A percentile compares a stretch with the other conserved stretches of the same genome.
Conservation (phyloP, 495 filamentous ascomycete species). For the Friedmanniomyces simplex region DNA sequence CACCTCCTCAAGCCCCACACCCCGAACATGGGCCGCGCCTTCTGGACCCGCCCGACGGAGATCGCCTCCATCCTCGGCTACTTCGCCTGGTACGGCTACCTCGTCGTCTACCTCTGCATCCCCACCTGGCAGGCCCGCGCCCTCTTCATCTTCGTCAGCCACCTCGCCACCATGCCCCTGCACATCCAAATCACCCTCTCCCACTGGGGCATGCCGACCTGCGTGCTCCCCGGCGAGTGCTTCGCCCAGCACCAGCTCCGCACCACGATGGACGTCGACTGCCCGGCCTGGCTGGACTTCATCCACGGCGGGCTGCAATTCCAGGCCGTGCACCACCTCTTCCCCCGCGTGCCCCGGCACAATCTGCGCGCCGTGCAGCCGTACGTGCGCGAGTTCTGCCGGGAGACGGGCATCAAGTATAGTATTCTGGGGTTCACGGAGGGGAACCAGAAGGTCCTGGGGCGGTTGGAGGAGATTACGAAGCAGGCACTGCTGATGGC, state of each 20-base stretch:
- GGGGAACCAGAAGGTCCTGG: constrained; percentile 35
- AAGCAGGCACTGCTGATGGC: constrained; percentile 34
- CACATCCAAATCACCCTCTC: constrained; percentile 45
- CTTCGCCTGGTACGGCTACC: constrained; percentile 39
- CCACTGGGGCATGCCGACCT: constrained; percentile 41
- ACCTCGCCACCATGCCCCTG: constrained; percentile 40
- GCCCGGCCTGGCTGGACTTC: constrained; percentile 92
- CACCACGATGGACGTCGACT: constrained; percentile 97
- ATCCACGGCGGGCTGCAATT: constrained; percentile 97
- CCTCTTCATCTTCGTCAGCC: constrained; percentile 38
- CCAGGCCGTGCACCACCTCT: constrained; percentile 92
- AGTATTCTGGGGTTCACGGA: constrained; percentile 35
- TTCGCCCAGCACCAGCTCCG: constrained; percentile 71
- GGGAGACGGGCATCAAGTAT: constrained; percentile 37
- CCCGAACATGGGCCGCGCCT: constrained; percentile 31
- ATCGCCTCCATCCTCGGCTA: constrained; percentile 36
- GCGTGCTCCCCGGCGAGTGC: constrained; percentile 37
- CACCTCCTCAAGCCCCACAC: constrained; percentile 32
- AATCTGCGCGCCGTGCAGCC: constrained; percentile 36
- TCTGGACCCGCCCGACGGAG: constrained; percentile 40
- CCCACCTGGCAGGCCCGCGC: constrained; percentile 37
- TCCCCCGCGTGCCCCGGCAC: constrained; percentile 80
- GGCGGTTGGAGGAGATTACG: constrained; percentile 33
- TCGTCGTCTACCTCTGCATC: constrained; percentile 35
- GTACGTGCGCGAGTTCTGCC: constrained; percentile 36